phyloP scores from a whole-genome alignment of 139 green algal species.

The Spirogloea muscicola region DNA sequence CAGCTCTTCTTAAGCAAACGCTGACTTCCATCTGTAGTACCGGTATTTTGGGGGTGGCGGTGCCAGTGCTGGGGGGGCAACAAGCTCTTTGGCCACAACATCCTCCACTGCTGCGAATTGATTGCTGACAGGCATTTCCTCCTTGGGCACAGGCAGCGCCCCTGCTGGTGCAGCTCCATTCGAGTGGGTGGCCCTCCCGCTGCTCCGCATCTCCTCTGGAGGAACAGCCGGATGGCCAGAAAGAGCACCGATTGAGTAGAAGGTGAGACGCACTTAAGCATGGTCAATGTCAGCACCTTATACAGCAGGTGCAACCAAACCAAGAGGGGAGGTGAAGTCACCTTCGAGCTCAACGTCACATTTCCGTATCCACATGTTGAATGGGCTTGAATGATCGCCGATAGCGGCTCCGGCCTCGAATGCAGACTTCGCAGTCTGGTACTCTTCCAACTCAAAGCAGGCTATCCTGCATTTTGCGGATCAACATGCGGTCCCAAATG shows the following conservation, averaged over 20 bases:
- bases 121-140: too few relatives aligned
- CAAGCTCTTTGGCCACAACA: neutral
- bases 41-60: neutral
- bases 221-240: neutral
- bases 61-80: neutral
- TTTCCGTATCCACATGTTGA: conserved; percentile 68
- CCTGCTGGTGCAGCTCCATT: neutral
- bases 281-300: neutral
- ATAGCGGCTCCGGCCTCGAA: conserved; percentile 63
- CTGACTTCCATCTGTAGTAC: too few relatives aligned
- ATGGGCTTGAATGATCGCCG: conserved; percentile 44
- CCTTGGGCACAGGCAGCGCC: too few relatives aligned
- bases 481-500: too few relatives aligned
- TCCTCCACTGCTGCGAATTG: too few relatives aligned
- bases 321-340: conserved; percentile 22
- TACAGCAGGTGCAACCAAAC: neutral
- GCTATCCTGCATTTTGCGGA: conserved; percentile 56
- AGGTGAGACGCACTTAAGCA: neutral
- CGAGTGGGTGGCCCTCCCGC: neutral
- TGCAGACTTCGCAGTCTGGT: conserved; percentile 70
- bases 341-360: conserved; percentile 72
- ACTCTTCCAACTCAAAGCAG: conserved; percentile 82
- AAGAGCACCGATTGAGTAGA: neutral
- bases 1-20: too few relatives aligned
- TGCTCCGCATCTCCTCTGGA: neutral